A percentile compares a stretch with the other conserved stretches of the same genome.
These are phyloP conservation scores for Trichocomaceae sp. DNA, from an alignment of 2,329 filamentous ascomycete genomes.

Conservation along the genomic window DNA sequence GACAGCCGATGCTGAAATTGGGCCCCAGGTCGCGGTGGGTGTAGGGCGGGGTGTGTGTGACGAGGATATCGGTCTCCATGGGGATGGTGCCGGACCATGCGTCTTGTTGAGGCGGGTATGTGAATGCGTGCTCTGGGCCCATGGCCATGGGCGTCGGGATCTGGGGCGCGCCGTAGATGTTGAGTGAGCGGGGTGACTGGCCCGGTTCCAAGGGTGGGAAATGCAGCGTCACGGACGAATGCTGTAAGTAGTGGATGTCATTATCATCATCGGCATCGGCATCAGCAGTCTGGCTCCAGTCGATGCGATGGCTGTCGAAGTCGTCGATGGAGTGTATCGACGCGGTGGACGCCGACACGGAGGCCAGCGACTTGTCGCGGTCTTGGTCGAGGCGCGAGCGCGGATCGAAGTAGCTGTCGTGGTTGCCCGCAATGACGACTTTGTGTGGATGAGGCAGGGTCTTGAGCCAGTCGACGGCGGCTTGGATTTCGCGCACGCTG, in stretches of 20 bases:
- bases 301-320: slow-evolving; percentile 45
- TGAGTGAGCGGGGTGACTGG: slow-evolving; percentile 53
- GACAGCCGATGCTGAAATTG: slow-evolving; percentile 61
- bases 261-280: too few relatives aligned
- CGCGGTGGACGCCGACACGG: slow-evolving; percentile 30
- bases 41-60: slow-evolving; percentile 75
- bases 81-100: slow-evolving; percentile 70
- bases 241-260: slow-evolving; percentile 66
- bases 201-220: slow-evolving; percentile 46
- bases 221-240: slow-evolving; percentile 56
- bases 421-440: slow-evolving; percentile 78
- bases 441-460: slow-evolving; percentile 70
- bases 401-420: slow-evolving; percentile 78
- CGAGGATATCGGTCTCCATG: slow-evolving; percentile 64
- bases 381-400: slow-evolving; percentile 54
- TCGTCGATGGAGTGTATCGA: slow-evolving; percentile 34
- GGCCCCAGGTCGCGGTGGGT: slow-evolving; percentile 56
- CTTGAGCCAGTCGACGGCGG: slow-evolving; percentile 76
- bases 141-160: slow-evolving; percentile 63
- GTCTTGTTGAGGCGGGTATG: slow-evolving; percentile 60
- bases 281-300: slow-evolving; percentile 47
- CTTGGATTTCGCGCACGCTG: slow-evolving; percentile 65
- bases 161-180: slow-evolving; percentile 74
- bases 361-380: slow-evolving; percentile 29
- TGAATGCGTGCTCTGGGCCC: slow-evolving; percentile 67